These are phyloP conservation scores for Phytophthora litchii DNA, from an alignment of 352 stramenopile species.

Conservation along the genomic window DNA sequence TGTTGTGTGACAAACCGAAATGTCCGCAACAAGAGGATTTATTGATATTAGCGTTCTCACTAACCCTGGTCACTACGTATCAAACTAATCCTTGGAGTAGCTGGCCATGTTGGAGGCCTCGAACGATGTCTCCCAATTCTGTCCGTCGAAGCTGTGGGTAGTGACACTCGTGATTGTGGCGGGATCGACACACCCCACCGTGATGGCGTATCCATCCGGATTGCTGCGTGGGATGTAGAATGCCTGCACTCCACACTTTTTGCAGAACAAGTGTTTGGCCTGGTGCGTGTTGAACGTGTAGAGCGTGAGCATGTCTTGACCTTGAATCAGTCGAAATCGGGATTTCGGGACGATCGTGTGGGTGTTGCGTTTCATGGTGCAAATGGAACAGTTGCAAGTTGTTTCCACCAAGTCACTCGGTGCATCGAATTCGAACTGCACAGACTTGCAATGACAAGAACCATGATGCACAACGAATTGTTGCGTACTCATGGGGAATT, in stretches of 20 bases:
- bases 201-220: slow-evolving; percentile 78
- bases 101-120: slow-evolving; percentile 15
- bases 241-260: slow-evolving; percentile 70
- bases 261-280: slow-evolving; percentile 86
- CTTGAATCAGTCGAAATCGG: slow-evolving; percentile 58
- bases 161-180: slow-evolving; percentile 59
- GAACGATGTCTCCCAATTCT: slow-evolving; percentile 67
- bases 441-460: slow-evolving; percentile 71
- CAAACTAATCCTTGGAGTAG: slow-evolving; percentile 23
- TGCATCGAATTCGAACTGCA: slow-evolving; percentile 77
- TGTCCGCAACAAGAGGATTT: background rate
- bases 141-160: slow-evolving; percentile 69
- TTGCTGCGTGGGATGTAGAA: slow-evolving; percentile 89
- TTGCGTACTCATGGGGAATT: background rate
- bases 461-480: slow-evolving; percentile 16
- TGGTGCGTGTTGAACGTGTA: slow-evolving; percentile 87
- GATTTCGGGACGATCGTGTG: slow-evolving; percentile 69
- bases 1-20: background rate
- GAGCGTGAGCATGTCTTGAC: slow-evolving; percentile 54
- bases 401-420: slow-evolving; percentile 57
- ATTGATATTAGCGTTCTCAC: too few species aligned
- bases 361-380: slow-evolving; percentile 78
- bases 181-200: slow-evolving; percentile 67
- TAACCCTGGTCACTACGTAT: too few species aligned
- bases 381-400: slow-evolving; percentile 89